Conservation (phyloP, 768 basidiomycete species). For the Pilatotrama ljubarskyi region DNA sequence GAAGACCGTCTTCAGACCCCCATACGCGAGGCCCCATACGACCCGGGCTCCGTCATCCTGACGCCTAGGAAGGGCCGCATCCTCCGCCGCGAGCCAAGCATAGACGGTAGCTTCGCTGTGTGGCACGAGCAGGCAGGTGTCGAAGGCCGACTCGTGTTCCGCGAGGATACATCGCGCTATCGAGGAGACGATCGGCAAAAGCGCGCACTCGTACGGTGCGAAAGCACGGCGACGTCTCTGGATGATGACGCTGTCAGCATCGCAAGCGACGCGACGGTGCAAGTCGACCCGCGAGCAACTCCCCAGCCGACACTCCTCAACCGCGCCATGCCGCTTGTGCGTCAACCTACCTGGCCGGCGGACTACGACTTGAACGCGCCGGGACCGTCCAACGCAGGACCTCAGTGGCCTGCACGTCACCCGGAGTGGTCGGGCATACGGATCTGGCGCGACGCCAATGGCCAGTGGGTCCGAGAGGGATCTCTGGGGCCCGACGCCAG, state of each 20-base stretch:
- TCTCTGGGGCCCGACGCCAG: slow-evolving; percentile 1
- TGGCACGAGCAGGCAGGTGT: slow-evolving; percentile 9
- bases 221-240: background rate
- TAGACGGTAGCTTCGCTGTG: slow-evolving; percentile 3
- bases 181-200: no score
- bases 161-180: background rate
- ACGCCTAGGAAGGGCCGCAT: slow-evolving; percentile 16
- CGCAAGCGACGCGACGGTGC: slow-evolving; percentile 5
- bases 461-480: slow-evolving; percentile 5
- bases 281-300: slow-evolving; percentile 10
- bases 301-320: slow-evolving; percentile 6
- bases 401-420: background rate
- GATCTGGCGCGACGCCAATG: background rate
- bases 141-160: slow-evolving; percentile 5
- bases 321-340: slow-evolving; percentile 7
- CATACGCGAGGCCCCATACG: background rate
- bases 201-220: background rate
- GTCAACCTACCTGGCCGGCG: slow-evolving; percentile 6
- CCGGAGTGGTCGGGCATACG: slow-evolving; percentile 1
- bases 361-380: slow-evolving; percentile 4
- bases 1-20: slow-evolving; percentile 15
- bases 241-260: slow-evolving; percentile 11
- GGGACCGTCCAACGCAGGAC: background rate
- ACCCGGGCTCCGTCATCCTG: slow-evolving; percentile 20
- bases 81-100: background rate